Evolutionary conservation across 805 yeast genomes (phyloP), one percentile per base, ranked within the genome.

Genomic region (Danielia reshetovae): DNA sequence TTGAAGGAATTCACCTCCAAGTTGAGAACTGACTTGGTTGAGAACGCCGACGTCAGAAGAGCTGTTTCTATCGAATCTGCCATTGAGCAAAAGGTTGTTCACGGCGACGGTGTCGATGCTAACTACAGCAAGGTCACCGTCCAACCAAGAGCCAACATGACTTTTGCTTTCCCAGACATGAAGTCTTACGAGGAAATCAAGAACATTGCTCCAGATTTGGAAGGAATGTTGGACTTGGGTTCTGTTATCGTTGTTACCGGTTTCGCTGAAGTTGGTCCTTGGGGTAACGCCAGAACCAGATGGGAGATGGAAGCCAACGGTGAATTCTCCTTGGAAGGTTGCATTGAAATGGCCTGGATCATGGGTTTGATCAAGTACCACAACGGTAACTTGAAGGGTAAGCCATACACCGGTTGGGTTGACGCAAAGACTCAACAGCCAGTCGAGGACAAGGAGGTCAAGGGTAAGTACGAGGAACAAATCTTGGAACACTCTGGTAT

Each of bases 221-320:
- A 85, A 61, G 96, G 96, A 40, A 72, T 93, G 74, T 71, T 93
- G 50, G 96, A 93, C 59, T 79, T 90, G 57, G 97, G 89, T 59
- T 78, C 79, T 49, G 93, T 88, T 40, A 76, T 90, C 48, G 99
- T 93, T 46, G 90, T 93, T 41, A 90, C 98, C 30, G 99, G 99
- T 68, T 93, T 90, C 71, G 73, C 96, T 45, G 99, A 93, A 70
- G 97, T 93, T 51, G 94, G 97, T 59, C 98, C 98, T 55, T 94
- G 97, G 96, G 98, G 98, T 77, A 88, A 89, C 62, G 69, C 98
- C 24, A 85, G 97, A 76, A 93, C 98, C 38, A 80, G 98, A 75
- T 93, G 98, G 98, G 97, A 93, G 68, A 93, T 93, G 95, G 98
- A 93, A 70, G 86, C 97, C 29, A 49, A 62, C 42, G 98, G 98